phyloP scores from a whole-genome alignment of 345 rosid genomes.

The Anacardium occidentale region DNA sequence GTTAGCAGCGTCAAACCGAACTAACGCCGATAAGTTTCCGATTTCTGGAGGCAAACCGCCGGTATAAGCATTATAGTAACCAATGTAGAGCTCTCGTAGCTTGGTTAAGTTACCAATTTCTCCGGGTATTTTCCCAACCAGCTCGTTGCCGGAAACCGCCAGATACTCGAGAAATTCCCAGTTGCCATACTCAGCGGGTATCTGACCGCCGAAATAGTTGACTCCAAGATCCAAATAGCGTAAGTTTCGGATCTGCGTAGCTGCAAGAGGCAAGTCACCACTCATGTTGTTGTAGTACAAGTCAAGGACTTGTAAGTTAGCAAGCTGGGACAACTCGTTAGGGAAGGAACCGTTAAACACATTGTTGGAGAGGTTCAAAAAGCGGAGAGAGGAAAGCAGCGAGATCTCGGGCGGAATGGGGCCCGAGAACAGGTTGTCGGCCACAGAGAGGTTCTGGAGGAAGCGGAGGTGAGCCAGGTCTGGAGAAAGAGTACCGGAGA shows the following conservation, averaged over 20 bases:
- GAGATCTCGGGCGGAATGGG: constrained; percentile 68
- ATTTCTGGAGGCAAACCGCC: constrained; percentile 72
- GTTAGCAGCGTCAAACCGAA: constrained; percentile 67
- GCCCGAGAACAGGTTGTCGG: constrained; percentile 59
- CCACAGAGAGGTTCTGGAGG: constrained; percentile 60
- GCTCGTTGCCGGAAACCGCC: constrained; percentile 80
- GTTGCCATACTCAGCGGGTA: constrained; percentile 69
- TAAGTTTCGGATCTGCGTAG: constrained; percentile 59
- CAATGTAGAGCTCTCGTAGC: constrained; percentile 71
- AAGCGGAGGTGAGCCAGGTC: constrained; percentile 57
- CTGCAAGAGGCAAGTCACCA: constrained; percentile 65
- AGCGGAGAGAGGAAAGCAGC: constrained; percentile 52
- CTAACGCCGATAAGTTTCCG: constrained; percentile 65
- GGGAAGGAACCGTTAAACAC: constrained; percentile 77
- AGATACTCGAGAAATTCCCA: constrained; percentile 72
- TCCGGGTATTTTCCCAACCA: constrained; percentile 64
- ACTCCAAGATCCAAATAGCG: constrained; percentile 85
- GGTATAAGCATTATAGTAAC: constrained; percentile 67
- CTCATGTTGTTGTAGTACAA: constrained; percentile 90
- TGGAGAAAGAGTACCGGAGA: constrained; percentile 65
- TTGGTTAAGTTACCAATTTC: constrained; percentile 69
- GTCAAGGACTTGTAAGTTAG: constrained; percentile 70
- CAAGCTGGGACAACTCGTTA: constrained; percentile 45
- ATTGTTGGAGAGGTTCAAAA: constrained; percentile 74
- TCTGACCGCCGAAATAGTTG: constrained; percentile 65